These are phyloP conservation scores for Fusarium compactum DNA, from an alignment of 2,329 filamentous ascomycete species.

Conservation along the genomic window DNA sequence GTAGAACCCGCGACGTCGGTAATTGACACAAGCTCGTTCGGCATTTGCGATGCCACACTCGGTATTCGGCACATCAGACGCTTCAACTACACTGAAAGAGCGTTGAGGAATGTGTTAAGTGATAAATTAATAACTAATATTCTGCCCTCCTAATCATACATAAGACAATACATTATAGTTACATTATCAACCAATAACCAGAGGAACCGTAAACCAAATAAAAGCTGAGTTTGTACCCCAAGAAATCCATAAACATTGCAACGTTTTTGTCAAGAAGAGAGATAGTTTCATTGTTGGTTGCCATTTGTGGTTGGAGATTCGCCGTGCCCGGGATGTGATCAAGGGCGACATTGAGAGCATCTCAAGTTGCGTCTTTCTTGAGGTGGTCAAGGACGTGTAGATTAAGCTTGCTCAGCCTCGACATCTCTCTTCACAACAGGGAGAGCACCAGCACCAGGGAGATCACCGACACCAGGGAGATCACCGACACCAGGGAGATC, in stretches of 20 bases:
- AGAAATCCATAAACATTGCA: neutral
- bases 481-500: no score
- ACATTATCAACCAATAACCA: neutral
- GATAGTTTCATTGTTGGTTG: neutral
- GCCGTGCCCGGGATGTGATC: no score
- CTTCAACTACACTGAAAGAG: neutral
- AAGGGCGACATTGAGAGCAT: fast-evolving
- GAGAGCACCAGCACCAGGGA: no score
- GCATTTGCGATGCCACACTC: neutral
- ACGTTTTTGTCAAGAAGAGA: no score
- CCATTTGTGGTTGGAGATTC: neutral
- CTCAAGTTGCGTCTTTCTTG: neutral
- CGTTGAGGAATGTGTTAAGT: fast-evolving
- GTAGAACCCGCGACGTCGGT: neutral
- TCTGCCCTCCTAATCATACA: neutral
- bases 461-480: no score
- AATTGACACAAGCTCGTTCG: neutral
- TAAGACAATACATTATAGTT: neutral
- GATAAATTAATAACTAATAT: neutral
- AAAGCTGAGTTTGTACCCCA: neutral
- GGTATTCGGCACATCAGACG: neutral
- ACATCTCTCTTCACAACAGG: neutral
- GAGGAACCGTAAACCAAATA: neutral
- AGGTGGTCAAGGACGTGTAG: neutral
- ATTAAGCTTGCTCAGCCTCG: neutral